phyloP scores from a whole-genome alignment of 2,329 filamentous ascomycete genomes.

The Microdochium nivale region DNA sequence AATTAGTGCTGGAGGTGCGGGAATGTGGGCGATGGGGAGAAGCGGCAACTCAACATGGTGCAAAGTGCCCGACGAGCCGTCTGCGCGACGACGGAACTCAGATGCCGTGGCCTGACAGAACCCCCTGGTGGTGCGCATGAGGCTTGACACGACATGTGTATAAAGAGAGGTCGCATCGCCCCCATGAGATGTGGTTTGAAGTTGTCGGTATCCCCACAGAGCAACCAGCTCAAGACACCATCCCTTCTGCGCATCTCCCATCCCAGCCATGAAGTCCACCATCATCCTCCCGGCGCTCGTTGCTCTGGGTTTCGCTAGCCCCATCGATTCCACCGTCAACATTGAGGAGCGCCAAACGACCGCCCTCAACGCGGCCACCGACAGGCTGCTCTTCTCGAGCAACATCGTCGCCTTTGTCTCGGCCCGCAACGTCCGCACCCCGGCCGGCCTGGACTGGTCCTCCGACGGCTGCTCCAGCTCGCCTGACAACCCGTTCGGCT shows the following conservation, averaged over 20 bases:
- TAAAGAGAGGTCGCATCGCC: too few relatives aligned
- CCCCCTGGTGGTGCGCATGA: too few relatives aligned
- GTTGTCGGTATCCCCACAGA: too few relatives aligned
- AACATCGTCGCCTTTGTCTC: constrained; percentile 31
- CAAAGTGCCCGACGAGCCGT: too few relatives aligned
- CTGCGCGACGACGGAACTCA: too few relatives aligned
- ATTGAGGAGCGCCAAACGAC: not conserved
- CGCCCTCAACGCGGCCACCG: constrained; percentile 23
- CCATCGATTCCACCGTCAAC: not conserved
- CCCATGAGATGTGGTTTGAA: too few relatives aligned
- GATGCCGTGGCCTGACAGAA: too few relatives aligned
- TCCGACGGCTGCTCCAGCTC: constrained; percentile 33
- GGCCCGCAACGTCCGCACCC: constrained; percentile 28
- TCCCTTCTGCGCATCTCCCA: too few relatives aligned
- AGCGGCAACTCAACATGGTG: too few relatives aligned
- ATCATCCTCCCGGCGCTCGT: not conserved
- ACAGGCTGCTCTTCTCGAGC: constrained; percentile 35
- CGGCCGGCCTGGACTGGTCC: constrained; percentile 28
- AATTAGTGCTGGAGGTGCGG: not conserved
- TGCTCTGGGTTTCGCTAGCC: not conserved
- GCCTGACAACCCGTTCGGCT: constrained; percentile 34
- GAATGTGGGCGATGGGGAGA: not conserved
- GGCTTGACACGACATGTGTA: too few relatives aligned
- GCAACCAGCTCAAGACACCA: too few relatives aligned
- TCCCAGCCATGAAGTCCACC: not conserved